phyloP scores from a whole-genome alignment of 108 stramenopile species.

The Seminavis robusta region DNA sequence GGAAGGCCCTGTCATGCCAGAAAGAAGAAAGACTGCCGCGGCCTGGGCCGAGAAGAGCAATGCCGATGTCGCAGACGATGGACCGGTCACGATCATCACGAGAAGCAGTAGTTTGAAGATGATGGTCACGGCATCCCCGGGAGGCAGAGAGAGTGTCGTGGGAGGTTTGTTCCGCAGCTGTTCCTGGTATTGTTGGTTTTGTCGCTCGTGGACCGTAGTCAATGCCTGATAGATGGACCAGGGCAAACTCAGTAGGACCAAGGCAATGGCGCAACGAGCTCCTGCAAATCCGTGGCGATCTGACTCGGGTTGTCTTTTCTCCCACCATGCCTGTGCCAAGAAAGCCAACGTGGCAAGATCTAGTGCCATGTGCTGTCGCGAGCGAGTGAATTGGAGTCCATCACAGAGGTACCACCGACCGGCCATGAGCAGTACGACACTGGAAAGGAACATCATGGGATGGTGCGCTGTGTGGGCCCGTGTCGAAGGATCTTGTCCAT shows the following conservation, averaged over 20 bases:
- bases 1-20: constrained; percentile 32
- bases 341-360: constrained; percentile 40
- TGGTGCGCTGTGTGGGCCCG: constrained; percentile 64
- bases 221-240: constrained; percentile 14
- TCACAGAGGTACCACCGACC: constrained; percentile 37
- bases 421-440: constrained; percentile 32
- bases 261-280: constrained; percentile 26
- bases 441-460: constrained; percentile 48
- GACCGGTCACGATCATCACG: constrained; percentile 77
- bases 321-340: constrained; percentile 62
- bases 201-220: not conserved
- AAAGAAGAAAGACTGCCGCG: constrained; percentile 44
- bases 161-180: not conserved
- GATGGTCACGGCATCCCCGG: not conserved
- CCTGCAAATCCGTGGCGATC: constrained; percentile 52
- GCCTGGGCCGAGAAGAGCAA: constrained; percentile 48
- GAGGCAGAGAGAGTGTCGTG: not conserved
- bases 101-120: constrained; percentile 43
- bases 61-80: constrained; percentile 55
- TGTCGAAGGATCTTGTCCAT: constrained; percentile 80
- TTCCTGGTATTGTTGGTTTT: not conserved
- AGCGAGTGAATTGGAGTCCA: constrained; percentile 5
- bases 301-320: constrained; percentile 55
- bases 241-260: constrained; percentile 31
- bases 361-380: constrained; percentile 18